Evolutionary conservation across 2,329 filamentous ascomycete species (phyloP).

Genomic region (Scopulariopsis brevicaulis): DNA sequence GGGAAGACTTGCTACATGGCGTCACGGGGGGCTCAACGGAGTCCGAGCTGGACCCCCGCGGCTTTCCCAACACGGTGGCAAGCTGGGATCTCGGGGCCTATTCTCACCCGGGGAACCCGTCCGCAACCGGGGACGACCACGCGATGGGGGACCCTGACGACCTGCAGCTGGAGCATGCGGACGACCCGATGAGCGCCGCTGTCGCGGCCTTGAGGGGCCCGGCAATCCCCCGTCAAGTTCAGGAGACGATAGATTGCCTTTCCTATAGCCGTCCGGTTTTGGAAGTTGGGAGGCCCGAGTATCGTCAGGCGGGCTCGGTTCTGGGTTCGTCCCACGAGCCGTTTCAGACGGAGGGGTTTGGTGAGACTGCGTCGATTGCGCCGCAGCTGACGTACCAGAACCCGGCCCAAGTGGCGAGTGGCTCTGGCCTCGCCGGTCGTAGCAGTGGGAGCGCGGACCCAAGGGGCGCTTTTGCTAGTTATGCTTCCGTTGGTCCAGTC

Average conservation of each 20-base stretch:
- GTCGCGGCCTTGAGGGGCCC: neutral
- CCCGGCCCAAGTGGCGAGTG: neutral
- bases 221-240: neutral
- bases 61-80: neutral
- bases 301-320: neutral
- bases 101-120: neutral
- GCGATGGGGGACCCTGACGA: neutral
- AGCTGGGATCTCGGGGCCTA: neutral
- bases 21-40: neutral
- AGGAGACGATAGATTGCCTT: neutral
- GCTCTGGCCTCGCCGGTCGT: neutral
- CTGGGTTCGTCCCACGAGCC: neutral
- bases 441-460: neutral
- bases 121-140: neutral
- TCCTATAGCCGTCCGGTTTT: neutral
- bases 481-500: neutral
- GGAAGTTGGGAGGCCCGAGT: neutral
- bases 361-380: neutral
- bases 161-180: neutral
- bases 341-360: neutral
- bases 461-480: neutral
- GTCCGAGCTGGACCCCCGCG: neutral
- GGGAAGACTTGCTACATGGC: neutral
- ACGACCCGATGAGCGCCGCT: neutral
- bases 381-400: neutral